phyloP scores from a whole-genome alignment of 257 asterid genomes.

The Solanum paucissectum region DNA sequence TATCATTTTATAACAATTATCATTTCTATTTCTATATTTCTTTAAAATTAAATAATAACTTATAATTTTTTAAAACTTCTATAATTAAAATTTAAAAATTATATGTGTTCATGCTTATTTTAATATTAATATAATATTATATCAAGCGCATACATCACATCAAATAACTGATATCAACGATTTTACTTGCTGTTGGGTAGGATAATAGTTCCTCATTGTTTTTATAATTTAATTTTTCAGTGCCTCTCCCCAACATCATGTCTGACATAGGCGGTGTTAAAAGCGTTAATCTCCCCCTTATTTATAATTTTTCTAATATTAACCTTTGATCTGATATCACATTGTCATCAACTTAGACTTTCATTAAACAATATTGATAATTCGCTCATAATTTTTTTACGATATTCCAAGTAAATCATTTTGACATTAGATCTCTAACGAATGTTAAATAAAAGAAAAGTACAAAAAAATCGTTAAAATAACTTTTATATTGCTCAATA shows the following conservation, averaged over 20 bases:
- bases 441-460: not conserved
- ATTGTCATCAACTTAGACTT: not conserved
- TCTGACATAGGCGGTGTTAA: too few relatives aligned
- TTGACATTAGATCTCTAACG: not conserved
- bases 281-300: too few relatives aligned
- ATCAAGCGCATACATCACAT: not conserved
- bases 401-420: too few relatives aligned
- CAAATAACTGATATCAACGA: not conserved
- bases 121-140: too few relatives aligned
- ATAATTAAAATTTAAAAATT: too few relatives aligned
- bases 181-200: too few relatives aligned
- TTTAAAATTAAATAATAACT: too few relatives aligned
- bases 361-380: too few relatives aligned
- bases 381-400: not conserved
- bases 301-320: not conserved
- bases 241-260: too few relatives aligned
- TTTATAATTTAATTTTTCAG: too few relatives aligned
- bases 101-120: not conserved
- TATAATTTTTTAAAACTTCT: not conserved
- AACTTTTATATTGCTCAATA: not conserved
- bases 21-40: not conserved
- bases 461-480: too few relatives aligned
- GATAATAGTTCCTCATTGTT: too few relatives aligned
- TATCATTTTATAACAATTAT: not conserved
- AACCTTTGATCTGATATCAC: not conserved